phyloP scores from a whole-genome alignment of 225 moss, liverwort and hornwort species.

The Sphagnum tenellum region DNA sequence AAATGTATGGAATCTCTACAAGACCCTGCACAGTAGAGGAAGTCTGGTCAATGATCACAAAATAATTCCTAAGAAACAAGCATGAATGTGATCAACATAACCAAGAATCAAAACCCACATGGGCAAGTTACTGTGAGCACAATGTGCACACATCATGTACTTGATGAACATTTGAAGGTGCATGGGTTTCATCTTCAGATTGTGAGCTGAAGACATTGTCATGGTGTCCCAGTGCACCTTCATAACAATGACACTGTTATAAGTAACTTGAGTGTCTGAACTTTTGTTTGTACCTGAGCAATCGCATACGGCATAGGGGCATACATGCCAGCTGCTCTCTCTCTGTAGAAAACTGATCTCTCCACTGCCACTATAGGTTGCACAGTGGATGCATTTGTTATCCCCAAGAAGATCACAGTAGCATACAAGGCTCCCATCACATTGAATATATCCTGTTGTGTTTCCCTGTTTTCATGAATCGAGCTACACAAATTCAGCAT shows the following conservation, averaged over 20 bases:
- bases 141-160: too few relatives aligned
- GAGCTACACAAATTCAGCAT: too few relatives aligned
- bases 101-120: not conserved
- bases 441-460: conserved; percentile 84
- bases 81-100: too few relatives aligned
- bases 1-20: conserved; percentile 73
- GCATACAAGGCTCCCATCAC: conserved; percentile 92
- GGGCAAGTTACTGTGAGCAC: too few relatives aligned
- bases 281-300: conserved; percentile 43
- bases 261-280: too few relatives aligned
- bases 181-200: too few relatives aligned
- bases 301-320: conserved; percentile 76
- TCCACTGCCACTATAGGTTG: conserved; percentile 87
- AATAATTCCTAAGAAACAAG: too few relatives aligned
- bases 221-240: too few relatives aligned
- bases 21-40: conserved; percentile 44
- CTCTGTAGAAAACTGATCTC: conserved; percentile 86
- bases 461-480: conserved; percentile 15
- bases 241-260: too few relatives aligned
- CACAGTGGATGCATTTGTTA: conserved; percentile 80
- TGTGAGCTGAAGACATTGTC: too few relatives aligned
- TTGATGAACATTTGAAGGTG: too few relatives aligned
- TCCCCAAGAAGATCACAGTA: conserved; percentile 81
- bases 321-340: conserved; percentile 94
- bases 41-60: too few relatives aligned